phyloP scores from a whole-genome alignment of 2,329 filamentous ascomycete species.

The Aspergillus quadricinctus region DNA sequence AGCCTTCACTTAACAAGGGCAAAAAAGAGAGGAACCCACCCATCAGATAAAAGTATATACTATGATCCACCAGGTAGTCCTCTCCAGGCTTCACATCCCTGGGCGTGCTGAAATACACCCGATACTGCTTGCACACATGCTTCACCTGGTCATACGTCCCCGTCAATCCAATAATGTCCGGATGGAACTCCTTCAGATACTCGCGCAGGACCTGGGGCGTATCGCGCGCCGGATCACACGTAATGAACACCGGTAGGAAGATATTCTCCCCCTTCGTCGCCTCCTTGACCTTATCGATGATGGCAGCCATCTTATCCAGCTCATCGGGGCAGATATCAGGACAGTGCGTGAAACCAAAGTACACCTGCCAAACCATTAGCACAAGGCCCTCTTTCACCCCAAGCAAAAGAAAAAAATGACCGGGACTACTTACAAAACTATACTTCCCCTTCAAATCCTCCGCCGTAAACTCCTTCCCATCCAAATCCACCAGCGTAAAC shows the following conservation, averaged over 20 bases:
- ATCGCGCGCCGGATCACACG: slow-evolving; percentile 90
- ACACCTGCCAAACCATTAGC: slow-evolving; percentile 57
- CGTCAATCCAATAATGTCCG: slow-evolving; percentile 78
- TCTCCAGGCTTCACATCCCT: slow-evolving; percentile 82
- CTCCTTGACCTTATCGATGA: slow-evolving; percentile 67
- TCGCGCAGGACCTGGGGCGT: slow-evolving; percentile 76
- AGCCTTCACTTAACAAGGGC: neutral
- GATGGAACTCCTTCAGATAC: slow-evolving; percentile 90
- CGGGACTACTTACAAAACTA: slow-evolving; percentile 40
- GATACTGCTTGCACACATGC: slow-evolving; percentile 88
- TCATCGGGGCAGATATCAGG: slow-evolving; percentile 99
- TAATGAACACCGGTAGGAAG: slow-evolving; percentile 82
- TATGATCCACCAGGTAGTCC: slow-evolving; percentile 97
- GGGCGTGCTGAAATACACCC: slow-evolving; percentile 96
- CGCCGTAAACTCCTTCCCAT: slow-evolving; percentile 72
- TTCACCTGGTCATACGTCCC: slow-evolving; percentile 94
- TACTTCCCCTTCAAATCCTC: slow-evolving; percentile 84
- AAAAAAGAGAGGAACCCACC: slow-evolving; percentile 45
- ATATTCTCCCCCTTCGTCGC: slow-evolving; percentile 36
- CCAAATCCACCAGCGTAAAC: slow-evolving; percentile 76
- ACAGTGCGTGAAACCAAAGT: slow-evolving; percentile 98
- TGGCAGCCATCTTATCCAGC: slow-evolving; percentile 97
- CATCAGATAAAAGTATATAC: slow-evolving; percentile 99
- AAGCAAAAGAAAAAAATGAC: neutral
- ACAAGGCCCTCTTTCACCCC: neutral